Percentiles rank a stretch among this genome's conserved stretches.
These are phyloP conservation scores for Metschnikowia henanensis DNA, from an alignment of 805 yeast genomes.

Conservation along the genomic window DNA sequence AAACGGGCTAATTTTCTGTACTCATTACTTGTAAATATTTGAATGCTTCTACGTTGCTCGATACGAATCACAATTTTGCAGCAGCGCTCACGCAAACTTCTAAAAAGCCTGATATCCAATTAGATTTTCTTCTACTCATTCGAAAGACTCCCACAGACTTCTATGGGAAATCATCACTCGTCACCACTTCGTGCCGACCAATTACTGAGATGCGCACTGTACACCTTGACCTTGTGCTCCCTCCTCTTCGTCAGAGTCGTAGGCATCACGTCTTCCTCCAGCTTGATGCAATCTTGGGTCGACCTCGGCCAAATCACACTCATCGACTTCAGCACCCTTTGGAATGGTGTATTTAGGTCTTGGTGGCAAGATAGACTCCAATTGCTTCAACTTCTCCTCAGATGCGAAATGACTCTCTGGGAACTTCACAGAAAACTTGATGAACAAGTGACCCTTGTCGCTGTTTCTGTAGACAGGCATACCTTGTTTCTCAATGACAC, in stretches of 20 bases:
- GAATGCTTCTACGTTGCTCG: too few species aligned
- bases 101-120: neutral
- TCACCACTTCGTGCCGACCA: constrained; percentile 1
- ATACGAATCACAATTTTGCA: too few species aligned
- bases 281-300: constrained; percentile 61
- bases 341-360: constrained; percentile 66
- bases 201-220: constrained; percentile 27
- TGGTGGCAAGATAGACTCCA: constrained; percentile 79
- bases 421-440: constrained; percentile 87
- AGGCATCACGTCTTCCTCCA: constrained; percentile 42
- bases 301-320: constrained; percentile 67
- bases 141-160: neutral
- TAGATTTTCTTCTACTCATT: constrained; percentile 3
- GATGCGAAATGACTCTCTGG: constrained; percentile 72
- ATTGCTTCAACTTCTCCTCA: constrained; percentile 70
- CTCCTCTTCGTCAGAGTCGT: constrained; percentile 47
- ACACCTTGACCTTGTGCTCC: constrained; percentile 31
- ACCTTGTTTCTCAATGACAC: constrained; percentile 90
- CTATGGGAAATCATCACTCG: neutral
- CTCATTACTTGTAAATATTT: too few species aligned
- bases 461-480: constrained; percentile 95
- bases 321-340: constrained; percentile 74
- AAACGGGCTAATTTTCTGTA: constrained; percentile 21
- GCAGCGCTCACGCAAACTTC: neutral
- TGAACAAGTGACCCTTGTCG: constrained; percentile 81